Base-by-base conservation (phyloP, 768 basidiomycete species). In the Mrakia blollopis region DNA sequence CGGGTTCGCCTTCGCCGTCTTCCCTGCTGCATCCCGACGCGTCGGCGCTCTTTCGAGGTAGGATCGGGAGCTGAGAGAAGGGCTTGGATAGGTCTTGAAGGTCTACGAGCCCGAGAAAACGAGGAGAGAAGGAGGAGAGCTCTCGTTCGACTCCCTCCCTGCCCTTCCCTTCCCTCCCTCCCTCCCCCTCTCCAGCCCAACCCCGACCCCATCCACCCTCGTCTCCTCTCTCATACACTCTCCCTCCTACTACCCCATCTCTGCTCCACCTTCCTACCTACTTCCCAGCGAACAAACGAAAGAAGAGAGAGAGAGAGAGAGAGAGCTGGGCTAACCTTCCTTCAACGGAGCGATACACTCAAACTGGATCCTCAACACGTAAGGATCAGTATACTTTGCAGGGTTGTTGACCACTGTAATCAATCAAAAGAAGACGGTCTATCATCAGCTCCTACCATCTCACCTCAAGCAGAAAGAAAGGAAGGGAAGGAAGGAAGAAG, bases 321-420 rank as follows among this genome's bases (percentile, higher is more conserved):
- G 61, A 28, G 50, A 61, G 52, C n/a, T 11, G 23, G 39, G 80
- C 86, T 79, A 77, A 92, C 94, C 95, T 80, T 98, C 95, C 81
- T 90, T 89, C 72, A 98, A 87, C 9, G 90, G 89, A 16, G 94
- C 91, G 80, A 98, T 93, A 83, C 94, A 98, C 83, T 98, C 97
- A 80, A 99, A 99, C 2, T 94, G 96, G 82, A 98, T 94, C 79
- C 92, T 90, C 84, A 98, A 97, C 80, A 89, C 88, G 85, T 98
- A 98, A 39, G 89, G 86, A 82, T 98, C 94, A 16, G 90, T 88
- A 84, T 98, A 98, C 80, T 89, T 78, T 88, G 80, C 81, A 0
- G 81, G 82, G 72, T 82, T 83, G 80, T 80, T 79, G 37, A 80
- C 79, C 18, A 82, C 80, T 32, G 14, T 2, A 9, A 16, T 10